phyloP scores from a whole-genome alignment of 2,329 filamentous ascomycete species.

The Plectosphaerella plurivora region DNA sequence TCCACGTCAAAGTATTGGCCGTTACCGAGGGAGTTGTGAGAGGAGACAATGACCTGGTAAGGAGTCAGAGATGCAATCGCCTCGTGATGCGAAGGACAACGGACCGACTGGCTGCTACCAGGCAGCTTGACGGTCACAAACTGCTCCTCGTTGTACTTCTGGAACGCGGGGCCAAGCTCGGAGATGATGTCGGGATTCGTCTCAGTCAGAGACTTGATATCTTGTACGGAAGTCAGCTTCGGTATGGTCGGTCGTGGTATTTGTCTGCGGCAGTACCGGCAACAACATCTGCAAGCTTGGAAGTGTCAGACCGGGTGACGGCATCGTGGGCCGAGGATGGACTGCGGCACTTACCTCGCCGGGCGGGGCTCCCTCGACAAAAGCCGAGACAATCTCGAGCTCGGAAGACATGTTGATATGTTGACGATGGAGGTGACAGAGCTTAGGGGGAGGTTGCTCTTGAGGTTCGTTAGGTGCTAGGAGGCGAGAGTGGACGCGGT shows the following conservation, averaged over 20 bases:
- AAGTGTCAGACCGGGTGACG: conserved; percentile 13
- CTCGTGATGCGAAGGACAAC: not conserved
- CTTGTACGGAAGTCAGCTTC: conserved; percentile 37
- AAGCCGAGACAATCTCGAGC: conserved; percentile 68
- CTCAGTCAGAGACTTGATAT: conserved; percentile 82
- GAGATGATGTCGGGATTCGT: conserved; percentile 63
- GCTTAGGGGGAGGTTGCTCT: not conserved
- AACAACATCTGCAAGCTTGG: conserved; percentile 79
- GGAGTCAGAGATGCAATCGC: not conserved
- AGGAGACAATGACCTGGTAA: conserved; percentile 74
- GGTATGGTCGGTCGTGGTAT: not conserved
- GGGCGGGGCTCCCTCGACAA: conserved; percentile 89
- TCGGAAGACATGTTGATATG: conserved; percentile 27
- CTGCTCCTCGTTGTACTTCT: conserved; percentile 96
- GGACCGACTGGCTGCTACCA: conserved; percentile 63
- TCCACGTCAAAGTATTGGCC: conserved; percentile 88
- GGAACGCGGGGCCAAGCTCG: conserved; percentile 76
- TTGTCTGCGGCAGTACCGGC: conserved; percentile 55
- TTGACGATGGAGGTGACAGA: not conserved
- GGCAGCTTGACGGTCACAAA: conserved; percentile 86
- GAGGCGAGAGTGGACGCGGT: not conserved
- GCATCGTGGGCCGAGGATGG: conserved; percentile 4
- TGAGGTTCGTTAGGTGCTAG: not conserved
- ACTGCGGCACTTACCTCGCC: conserved; percentile 69
- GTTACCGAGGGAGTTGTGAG: conserved; percentile 75